Conservation (phyloP, 805 yeast species). For the Ogataea saltuana region DNA sequence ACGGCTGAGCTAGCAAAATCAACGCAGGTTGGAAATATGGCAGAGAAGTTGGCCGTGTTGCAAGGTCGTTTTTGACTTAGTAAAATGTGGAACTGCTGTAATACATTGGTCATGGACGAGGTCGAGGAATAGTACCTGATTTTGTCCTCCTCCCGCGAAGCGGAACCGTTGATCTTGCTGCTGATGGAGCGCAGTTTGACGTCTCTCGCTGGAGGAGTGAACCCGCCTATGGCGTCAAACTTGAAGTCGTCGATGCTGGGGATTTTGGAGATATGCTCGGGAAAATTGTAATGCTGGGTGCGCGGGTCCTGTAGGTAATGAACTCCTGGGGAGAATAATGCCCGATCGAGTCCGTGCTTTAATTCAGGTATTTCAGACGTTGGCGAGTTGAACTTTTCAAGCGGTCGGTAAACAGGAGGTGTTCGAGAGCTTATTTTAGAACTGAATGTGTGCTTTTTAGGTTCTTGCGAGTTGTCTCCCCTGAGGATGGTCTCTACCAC, state of each 20-base stretch:
- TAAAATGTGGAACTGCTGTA: constrained; percentile 73
- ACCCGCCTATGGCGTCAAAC: constrained; percentile 53
- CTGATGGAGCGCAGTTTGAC: constrained; percentile 50
- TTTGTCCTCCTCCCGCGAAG: constrained; percentile 9
- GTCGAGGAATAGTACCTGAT: constrained; percentile 72
- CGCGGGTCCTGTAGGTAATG: constrained; percentile 80
- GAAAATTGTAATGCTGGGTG: constrained; percentile 69
- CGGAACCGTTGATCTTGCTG: constrained; percentile 18
- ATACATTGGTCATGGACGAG: constrained; percentile 77
- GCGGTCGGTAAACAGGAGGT: constrained; percentile 21
- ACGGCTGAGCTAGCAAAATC: constrained; percentile 42
- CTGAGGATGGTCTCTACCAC: not conserved
- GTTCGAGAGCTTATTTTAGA: not conserved
- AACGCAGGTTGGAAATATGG: constrained; percentile 40
- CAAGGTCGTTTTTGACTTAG: constrained; percentile 62
- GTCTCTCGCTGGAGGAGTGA: constrained; percentile 72
- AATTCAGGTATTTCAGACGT: constrained; percentile 49
- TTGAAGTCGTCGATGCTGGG: constrained; percentile 67
- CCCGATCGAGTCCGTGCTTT: constrained; percentile 67
- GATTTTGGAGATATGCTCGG: constrained; percentile 57
- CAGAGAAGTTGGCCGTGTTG: constrained; percentile 47
- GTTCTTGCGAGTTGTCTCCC: not conserved
- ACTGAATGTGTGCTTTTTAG: too few relatives aligned
- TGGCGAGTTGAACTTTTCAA: constrained; percentile 18
- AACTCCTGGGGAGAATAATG: constrained; percentile 77